These are phyloP conservation scores for Haplosporangium sp. DNA, from an alignment of 371 early-diverging fungal genomes.

Conservation along the genomic window DNA sequence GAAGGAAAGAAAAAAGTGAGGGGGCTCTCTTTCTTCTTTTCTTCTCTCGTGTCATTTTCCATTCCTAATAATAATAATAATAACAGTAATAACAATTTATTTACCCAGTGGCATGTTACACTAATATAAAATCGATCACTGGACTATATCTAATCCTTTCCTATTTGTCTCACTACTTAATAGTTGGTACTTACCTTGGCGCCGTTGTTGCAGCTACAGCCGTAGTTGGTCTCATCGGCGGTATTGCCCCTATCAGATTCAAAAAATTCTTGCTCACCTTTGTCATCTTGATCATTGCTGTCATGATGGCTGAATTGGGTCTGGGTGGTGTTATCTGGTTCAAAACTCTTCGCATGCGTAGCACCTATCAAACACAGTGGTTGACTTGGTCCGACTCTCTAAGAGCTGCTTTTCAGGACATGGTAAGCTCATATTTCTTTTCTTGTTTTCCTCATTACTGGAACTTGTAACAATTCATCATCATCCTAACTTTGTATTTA, in stretches of 20 bases:
- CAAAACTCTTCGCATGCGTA: conserved; percentile 54
- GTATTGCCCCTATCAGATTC: conserved; percentile 22
- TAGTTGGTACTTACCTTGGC: conserved; percentile 44
- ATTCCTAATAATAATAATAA: not conserved
- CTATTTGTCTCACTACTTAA: not conserved
- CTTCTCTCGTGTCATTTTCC: conserved; percentile 1
- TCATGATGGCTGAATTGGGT: conserved; percentile 35
- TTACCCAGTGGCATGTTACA: not conserved
- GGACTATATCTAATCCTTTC: not conserved
- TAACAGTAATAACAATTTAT: not conserved
- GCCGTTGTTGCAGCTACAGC: conserved; percentile 36
- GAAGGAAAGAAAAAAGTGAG: too few relatives aligned
- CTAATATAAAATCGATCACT: too few relatives aligned
- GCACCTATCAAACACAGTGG: conserved; percentile 34
- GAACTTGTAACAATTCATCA: not conserved
- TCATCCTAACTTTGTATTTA: not conserved
- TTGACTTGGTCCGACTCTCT: conserved; percentile 24
- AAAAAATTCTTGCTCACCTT: conserved; percentile 24
- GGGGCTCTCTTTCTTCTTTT: not conserved
- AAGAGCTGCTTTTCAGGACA: conserved; percentile 52
- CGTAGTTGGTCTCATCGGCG: conserved; percentile 32
- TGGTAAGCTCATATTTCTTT: conserved; percentile 26
- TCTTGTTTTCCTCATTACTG: conserved; percentile 5
- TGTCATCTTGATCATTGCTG: conserved; percentile 24
- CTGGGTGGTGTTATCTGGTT: conserved; percentile 54